Base-by-base conservation (phyloP, 2,329 filamentous ascomycete genomes). In the Fusarium annulatum region DNA sequence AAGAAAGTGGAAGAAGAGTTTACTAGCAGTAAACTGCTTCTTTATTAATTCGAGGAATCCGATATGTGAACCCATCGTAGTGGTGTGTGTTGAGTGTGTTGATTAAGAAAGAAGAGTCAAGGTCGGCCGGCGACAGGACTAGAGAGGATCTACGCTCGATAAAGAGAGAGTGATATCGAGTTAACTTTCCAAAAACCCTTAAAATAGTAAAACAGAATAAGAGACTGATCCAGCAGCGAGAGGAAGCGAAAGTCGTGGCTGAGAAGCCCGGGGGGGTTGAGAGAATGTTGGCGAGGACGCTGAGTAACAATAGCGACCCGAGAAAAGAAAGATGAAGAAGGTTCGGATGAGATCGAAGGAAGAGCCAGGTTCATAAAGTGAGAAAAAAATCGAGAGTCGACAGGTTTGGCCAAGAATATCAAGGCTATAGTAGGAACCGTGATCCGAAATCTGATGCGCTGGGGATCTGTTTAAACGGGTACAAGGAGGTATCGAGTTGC, bases 1-100 rank as follows among this genome's bases (percentile, higher is more conserved):
- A 57, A 96, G 81, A 73, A 94, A 77, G 81, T 97, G 93, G 82
- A 97, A 97, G 53, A 93, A 67, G 64, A 97, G 81, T 82, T 97
- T 97, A 60, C 87, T 86, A 21, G 88, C 83, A 61, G 90, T 90
- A 69, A 95, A 88, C 83, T 95, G 91, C 82, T 90, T 90, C 81
- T 85, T 87, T 73, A 90, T 73, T 72, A 88, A 77, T 75, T 84
- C 82, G 69, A 76, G 51, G 55, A 81, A 82, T 51, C 78, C 84
- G 82, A 86, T 61, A 81, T 86, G 83, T 62, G 82, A 80, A 69
- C 76, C 79, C 80, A 82, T 83, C 62, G 75, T 78, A 77, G 68
- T 60, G 71, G 69, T 74, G 76, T 77, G 46, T 69, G 57, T 61
- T 48, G 63, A 57, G 28, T 62, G 51, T 53, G 51, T 53, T 42